These are phyloP conservation scores for Hysterium pulicare DNA, from an alignment of 2,329 filamentous ascomycete genomes.

Conservation along the genomic window DNA sequence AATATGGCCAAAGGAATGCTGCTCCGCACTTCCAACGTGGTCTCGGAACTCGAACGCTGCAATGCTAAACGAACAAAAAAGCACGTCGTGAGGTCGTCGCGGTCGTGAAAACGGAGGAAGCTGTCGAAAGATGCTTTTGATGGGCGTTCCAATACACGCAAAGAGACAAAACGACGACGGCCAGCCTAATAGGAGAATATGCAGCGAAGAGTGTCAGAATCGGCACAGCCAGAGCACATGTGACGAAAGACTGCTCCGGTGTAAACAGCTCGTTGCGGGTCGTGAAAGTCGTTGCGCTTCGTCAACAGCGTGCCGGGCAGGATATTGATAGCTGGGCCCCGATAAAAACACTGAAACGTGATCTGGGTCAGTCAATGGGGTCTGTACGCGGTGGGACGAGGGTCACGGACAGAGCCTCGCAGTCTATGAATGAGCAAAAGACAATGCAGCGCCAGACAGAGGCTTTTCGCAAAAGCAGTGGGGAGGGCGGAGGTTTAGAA, in stretches of 20 bases:
- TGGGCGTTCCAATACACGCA: conserved; percentile 28
- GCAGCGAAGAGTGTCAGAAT: conserved; percentile 7
- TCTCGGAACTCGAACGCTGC: conserved; percentile 32
- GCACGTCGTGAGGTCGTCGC: conserved; percentile 41
- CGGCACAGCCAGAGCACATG: conserved; percentile 16
- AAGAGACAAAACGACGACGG: conserved; percentile 24
- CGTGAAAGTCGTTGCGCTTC: conserved; percentile 5
- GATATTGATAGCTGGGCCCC: neutral
- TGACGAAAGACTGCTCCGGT: conserved; percentile 15
- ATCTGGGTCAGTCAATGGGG: conserved; percentile 11
- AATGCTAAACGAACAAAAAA: conserved; percentile 38
- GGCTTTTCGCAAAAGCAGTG: conserved; percentile 25
- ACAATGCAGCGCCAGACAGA: conserved; percentile 19
- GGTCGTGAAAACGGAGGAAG: conserved; percentile 33
- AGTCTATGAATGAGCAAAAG: conserved; percentile 18
- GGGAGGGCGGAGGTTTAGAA: conserved; percentile 36
- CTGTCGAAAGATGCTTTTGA: conserved; percentile 28
- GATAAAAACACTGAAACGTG: neutral
- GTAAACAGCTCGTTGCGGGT: conserved; percentile 7
- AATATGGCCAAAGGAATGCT: conserved; percentile 15
- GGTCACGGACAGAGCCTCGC: conserved; percentile 12
- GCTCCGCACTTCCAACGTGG: conserved; percentile 10
- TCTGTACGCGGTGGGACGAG: conserved; percentile 2
- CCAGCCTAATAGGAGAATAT: conserved; percentile 26
- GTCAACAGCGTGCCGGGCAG: neutral